Evolutionary conservation across 768 basidiomycete genomes (phyloP), one percentile per base, ranked within the genome.

Genomic region (Agaricus blazei): DNA sequence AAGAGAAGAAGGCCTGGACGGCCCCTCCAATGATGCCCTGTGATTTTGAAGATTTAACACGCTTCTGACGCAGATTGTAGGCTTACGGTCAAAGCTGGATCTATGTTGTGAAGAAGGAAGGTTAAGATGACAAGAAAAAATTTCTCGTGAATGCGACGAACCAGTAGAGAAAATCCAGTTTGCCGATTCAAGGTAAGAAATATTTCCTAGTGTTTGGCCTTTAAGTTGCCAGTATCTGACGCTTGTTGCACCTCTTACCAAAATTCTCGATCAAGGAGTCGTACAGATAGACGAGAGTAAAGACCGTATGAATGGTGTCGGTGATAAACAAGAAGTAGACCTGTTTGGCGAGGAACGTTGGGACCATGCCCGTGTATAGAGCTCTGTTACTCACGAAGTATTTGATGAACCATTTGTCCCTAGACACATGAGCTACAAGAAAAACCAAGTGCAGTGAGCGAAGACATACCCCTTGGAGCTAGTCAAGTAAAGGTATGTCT

Each of bases 261-360:
- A 79, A 82, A 54, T 74, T 67, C 14, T 64, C 64, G 42, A 82
- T 73, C 28, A 82, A 68, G 6, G 79, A 72, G 9, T 74, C 64
- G 54, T 81, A 83, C 19, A 81, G 56, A 57, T 79, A 77, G 3
- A 70, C 60, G 24, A 75, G 64, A 34, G 76, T 73, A 60, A 80
- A 81, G 5, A 65, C 62, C 3, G 75, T 71, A 59, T 80, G 79
- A 29, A 76, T 59, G 1, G 78, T 79, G 63, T 83, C 81, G 51
- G 75, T 76, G 11, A 78, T 14, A 49, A 82, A 71, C 4, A 82
- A 66, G 36, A 76, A 57, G 37, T 60, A 55, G 46, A 82, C 76
- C 80, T 81, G 42, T 55, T 3, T 11, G 19, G 12, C 43, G 38
- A 24, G 38, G 1, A 8, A 28, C 29, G 24, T 36, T 15, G 19